Conservation (phyloP, 2,329 filamentous ascomycete species). For the Exophiala sideris region DNA sequence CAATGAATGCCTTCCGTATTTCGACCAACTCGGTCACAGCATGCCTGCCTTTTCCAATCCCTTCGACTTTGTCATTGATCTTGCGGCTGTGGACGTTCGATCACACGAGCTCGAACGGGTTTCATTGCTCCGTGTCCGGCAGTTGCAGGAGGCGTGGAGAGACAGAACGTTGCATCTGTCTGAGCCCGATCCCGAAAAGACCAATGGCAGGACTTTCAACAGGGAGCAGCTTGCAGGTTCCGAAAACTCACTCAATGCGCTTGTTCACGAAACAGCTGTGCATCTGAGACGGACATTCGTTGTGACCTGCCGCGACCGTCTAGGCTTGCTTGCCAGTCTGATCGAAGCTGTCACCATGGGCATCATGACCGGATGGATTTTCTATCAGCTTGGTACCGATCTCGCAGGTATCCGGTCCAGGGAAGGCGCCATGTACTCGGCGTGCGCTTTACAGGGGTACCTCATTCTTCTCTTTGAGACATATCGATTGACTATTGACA, state of each 20-base stretch:
- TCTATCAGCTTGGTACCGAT: constrained; percentile 62
- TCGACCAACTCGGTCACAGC: constrained; percentile 57
- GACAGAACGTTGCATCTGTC: not conserved
- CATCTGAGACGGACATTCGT: constrained; percentile 67
- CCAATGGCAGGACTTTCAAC: not conserved
- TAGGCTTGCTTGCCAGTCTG: constrained; percentile 69
- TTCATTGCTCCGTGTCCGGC: constrained; percentile 59
- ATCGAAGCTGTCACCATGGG: constrained; percentile 69
- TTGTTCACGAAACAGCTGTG: constrained; percentile 40
- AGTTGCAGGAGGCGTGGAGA: constrained; percentile 60
- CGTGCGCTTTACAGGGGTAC: constrained; percentile 70
- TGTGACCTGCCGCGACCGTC: constrained; percentile 71
- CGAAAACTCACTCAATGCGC: not conserved
- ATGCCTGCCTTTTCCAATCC: constrained; percentile 73
- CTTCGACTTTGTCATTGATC: constrained; percentile 71
- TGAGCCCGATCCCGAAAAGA: not conserved
- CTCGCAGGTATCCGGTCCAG: constrained; percentile 70
- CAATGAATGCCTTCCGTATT: constrained; percentile 60
- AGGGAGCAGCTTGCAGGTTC: constrained; percentile 1
- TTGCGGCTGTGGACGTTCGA: constrained; percentile 70
- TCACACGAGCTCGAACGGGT: constrained; percentile 62
- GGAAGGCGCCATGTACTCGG: constrained; percentile 69
- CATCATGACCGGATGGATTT: constrained; percentile 70
- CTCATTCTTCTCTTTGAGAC: constrained; percentile 72
- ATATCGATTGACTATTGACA: constrained; percentile 71